Percentiles rank a stretch among this genome's conserved stretches.
Conservation (phyloP, 805 yeast genomes). For the Monosporozyma solicola region DNA sequence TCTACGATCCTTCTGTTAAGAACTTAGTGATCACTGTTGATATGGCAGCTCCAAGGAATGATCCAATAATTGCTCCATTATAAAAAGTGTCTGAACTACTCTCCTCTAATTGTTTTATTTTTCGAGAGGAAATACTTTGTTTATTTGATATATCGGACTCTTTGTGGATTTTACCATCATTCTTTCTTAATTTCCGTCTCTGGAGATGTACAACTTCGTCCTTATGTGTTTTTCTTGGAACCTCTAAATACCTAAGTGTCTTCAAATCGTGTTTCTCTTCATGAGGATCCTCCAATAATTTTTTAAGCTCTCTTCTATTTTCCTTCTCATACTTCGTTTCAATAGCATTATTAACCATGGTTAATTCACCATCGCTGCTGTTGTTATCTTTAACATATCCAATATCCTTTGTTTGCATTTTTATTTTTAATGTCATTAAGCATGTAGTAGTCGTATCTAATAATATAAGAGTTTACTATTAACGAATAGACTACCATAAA, state of each 20-base stretch:
- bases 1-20: neutral
- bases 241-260: neutral
- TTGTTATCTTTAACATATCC: neutral
- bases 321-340: neutral
- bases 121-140: neutral
- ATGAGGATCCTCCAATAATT: neutral
- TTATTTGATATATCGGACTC: neutral
- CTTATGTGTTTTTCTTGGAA: neutral
- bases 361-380: neutral
- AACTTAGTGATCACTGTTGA: slow-evolving; percentile 15
- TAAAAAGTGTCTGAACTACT: slow-evolving; percentile 8
- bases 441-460: no score
- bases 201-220: neutral
- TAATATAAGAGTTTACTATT: no score
- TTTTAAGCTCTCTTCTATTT: neutral
- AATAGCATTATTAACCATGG: neutral
- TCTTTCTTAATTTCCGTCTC: neutral
- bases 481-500: neutral
- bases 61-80: slow-evolving; percentile 23
- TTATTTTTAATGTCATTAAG: neutral
- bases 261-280: neutral
- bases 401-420: neutral
- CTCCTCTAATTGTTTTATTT: neutral
- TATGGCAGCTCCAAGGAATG: slow-evolving; percentile 24
- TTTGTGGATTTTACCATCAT: neutral